A percentile compares a stretch with the other conserved stretches of the same genome.
Conservation (phyloP, 768 basidiomycete genomes). For the Lyophyllum decastes region DNA sequence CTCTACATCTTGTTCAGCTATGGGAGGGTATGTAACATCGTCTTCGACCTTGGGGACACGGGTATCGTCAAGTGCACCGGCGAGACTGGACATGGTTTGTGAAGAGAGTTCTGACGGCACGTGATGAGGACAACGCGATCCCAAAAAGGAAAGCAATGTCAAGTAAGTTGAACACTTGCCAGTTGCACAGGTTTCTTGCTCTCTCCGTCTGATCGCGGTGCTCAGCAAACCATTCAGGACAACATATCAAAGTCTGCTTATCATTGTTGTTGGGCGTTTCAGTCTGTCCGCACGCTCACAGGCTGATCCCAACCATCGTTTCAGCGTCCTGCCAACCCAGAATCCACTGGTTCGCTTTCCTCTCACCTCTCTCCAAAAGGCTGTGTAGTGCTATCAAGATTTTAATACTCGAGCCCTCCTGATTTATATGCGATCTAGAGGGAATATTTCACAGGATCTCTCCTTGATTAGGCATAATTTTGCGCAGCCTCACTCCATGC, state of each 20-base stretch:
- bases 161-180: slow-evolving; percentile 1
- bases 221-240: slow-evolving; percentile 3
- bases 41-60: slow-evolving; percentile 13
- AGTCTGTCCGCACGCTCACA: neutral
- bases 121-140: slow-evolving; percentile 4
- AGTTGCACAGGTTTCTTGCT: slow-evolving; percentile 7
- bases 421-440: slow-evolving; percentile 6
- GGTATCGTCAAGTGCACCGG: slow-evolving; percentile 52
- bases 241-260: slow-evolving; percentile 13
- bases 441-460: slow-evolving; percentile 12
- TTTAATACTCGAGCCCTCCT: slow-evolving; percentile 1
- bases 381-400: slow-evolving; percentile 17
- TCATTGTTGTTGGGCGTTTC: slow-evolving; percentile 13
- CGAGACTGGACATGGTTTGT: slow-evolving; percentile 56
- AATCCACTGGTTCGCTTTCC: neutral
- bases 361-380: slow-evolving; percentile 8
- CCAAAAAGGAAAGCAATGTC: slow-evolving; percentile 4
- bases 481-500: slow-evolving; percentile 11
- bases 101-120: neutral
- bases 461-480: slow-evolving; percentile 15
- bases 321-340: slow-evolving; percentile 21
- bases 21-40: slow-evolving; percentile 6
- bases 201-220: slow-evolving; percentile 5
- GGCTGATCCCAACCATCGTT: slow-evolving; percentile 17
- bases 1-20: slow-evolving; percentile 36